A percentile compares a stretch with the other conserved stretches of the same genome.
These are phyloP conservation scores for Thielaviopsis populi DNA, from an alignment of 2,329 filamentous ascomycete genomes.

Conservation along the genomic window DNA sequence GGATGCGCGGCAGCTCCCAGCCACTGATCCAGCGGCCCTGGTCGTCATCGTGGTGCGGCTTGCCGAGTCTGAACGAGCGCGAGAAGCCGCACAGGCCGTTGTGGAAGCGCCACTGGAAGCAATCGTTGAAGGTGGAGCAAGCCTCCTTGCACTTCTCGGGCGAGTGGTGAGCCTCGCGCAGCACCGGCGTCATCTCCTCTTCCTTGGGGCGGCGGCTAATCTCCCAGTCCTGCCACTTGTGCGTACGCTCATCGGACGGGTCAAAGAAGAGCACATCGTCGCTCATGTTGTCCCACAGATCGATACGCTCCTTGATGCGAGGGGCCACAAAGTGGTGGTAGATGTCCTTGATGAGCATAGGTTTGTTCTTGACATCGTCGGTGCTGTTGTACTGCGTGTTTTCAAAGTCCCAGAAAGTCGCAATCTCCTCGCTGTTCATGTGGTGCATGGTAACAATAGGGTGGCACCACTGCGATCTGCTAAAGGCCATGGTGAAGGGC, in stretches of 20 bases:
- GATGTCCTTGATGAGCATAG: constrained; percentile 33
- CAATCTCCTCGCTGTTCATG: constrained; percentile 35
- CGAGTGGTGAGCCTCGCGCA: constrained; percentile 29
- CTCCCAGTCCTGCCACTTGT: constrained; percentile 21
- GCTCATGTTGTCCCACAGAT: constrained; percentile 40
- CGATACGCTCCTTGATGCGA: constrained; percentile 26
- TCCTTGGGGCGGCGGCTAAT: constrained; percentile 23
- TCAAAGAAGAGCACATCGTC: constrained; percentile 32
- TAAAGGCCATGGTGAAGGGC: constrained; percentile 34
- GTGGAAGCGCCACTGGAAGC: constrained; percentile 30
- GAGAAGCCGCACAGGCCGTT: constrained; percentile 27
- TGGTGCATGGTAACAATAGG: constrained; percentile 43
- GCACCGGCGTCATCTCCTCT: constrained; percentile 24
- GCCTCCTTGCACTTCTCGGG: constrained; percentile 30
- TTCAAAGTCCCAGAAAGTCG: constrained; percentile 38
- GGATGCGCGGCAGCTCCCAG: constrained; percentile 30
- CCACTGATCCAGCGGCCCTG: constrained; percentile 26
- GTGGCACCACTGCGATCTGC: constrained; percentile 37
- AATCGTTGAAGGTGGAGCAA: constrained; percentile 27
- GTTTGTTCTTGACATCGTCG: constrained; percentile 16
- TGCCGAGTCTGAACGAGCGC: constrained; percentile 27
- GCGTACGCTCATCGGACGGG: constrained; percentile 21
- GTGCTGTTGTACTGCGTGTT: constrained; percentile 23
- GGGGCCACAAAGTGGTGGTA: constrained; percentile 32
- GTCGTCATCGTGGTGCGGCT: constrained; percentile 24